Conservation (phyloP, 2,329 filamentous ascomycete genomes). For the Hymenoscyphus albidus region DNA sequence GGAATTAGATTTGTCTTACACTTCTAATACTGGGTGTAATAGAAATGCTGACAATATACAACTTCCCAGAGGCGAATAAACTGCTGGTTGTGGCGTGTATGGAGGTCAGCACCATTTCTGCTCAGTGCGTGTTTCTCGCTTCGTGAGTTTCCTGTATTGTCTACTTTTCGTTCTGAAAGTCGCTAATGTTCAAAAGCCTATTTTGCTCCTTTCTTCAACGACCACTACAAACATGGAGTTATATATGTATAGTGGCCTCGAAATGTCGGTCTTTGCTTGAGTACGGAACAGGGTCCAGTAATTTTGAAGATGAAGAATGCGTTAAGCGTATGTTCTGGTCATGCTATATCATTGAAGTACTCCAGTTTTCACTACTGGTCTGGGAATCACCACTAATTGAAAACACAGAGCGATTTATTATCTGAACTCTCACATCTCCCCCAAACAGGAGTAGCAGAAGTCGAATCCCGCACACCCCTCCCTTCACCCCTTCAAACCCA, state of each 20-base stretch:
- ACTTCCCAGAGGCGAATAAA: slow-evolving; percentile 38
- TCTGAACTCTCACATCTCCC: slow-evolving; percentile 50
- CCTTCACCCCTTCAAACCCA: slow-evolving; percentile 47
- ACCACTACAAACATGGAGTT: slow-evolving; percentile 50
- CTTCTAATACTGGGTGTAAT: too few species aligned
- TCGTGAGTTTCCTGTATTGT: slow-evolving; percentile 37
- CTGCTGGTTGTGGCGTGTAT: slow-evolving; percentile 45
- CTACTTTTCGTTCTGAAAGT: background rate
- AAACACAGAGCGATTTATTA: slow-evolving; percentile 44
- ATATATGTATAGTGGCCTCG: slow-evolving; percentile 46
- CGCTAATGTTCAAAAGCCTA: slow-evolving; percentile 33
- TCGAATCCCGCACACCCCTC: slow-evolving; percentile 48
- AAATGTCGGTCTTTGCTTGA: slow-evolving; percentile 48
- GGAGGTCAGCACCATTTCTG: slow-evolving; percentile 44
- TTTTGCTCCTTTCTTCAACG: slow-evolving; percentile 49
- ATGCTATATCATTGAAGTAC: slow-evolving; percentile 51
- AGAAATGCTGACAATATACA: too few species aligned
- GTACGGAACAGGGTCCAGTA: slow-evolving; percentile 38
- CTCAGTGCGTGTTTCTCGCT: slow-evolving; percentile 48
- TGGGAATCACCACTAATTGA: background rate
- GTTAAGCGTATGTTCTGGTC: slow-evolving; percentile 52
- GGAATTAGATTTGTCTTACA: too few species aligned
- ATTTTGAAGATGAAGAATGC: slow-evolving; percentile 44
- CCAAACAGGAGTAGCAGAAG: slow-evolving; percentile 47
- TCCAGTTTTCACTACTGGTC: background rate